A percentile compares a stretch with the other conserved stretches of the same genome.
These are phyloP conservation scores for Lyophyllum semitale DNA, from an alignment of 768 basidiomycete species.

Conservation along the genomic window DNA sequence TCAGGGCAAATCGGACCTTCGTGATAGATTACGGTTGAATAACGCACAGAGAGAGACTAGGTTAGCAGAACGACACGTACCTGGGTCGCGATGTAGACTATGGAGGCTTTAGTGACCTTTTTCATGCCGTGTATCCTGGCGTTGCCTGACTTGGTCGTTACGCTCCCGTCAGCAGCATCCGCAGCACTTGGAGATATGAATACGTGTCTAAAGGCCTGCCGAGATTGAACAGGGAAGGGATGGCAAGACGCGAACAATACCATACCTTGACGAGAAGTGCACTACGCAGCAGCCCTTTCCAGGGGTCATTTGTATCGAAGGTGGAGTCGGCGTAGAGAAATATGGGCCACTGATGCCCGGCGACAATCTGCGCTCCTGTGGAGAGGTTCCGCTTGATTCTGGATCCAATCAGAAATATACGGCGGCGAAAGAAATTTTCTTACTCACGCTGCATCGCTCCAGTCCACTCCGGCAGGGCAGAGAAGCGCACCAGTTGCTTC, in stretches of 20 bases:
- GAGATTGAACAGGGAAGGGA: not conserved
- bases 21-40: too few relatives aligned
- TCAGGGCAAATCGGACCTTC: too few relatives aligned
- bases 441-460: slow-evolving; percentile 13
- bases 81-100: too few relatives aligned
- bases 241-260: not conserved
- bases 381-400: slow-evolving; percentile 9
- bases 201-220: not conserved
- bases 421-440: not conserved
- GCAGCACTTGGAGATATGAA: not conserved
- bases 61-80: too few relatives aligned
- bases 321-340: slow-evolving; percentile 20
- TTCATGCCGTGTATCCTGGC: too few relatives aligned
- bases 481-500: slow-evolving; percentile 13
- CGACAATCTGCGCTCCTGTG: slow-evolving; percentile 13
- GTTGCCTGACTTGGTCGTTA: not conserved
- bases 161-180: too few relatives aligned
- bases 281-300: slow-evolving; percentile 24
- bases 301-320: too few relatives aligned
- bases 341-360: slow-evolving; percentile 26
- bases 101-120: too few relatives aligned
- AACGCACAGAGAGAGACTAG: too few relatives aligned
- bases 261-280: slow-evolving; percentile 21
- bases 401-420: not conserved
- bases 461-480: slow-evolving; percentile 16